Base-by-base conservation (phyloP, 1,284 basidiomycete genomes). In the Ganoderma lucidum region DNA sequence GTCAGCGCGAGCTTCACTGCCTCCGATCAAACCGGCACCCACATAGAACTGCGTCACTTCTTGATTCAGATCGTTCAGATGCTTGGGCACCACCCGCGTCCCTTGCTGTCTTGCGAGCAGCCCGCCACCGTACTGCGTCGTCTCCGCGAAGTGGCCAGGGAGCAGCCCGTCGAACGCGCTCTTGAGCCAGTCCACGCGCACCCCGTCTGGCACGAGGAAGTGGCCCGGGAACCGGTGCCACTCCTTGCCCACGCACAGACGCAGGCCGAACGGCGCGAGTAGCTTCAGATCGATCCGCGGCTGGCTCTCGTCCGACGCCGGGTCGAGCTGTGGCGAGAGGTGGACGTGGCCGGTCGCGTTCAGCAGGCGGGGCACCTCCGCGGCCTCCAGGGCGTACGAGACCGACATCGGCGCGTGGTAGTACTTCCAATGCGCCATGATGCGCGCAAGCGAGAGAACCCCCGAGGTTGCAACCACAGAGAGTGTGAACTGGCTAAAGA, bases 151-250 rank as follows among this genome's bases (percentile, higher is more conserved):
- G 78, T 94, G 93, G 53, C 92, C 89, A 5, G 98, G 98, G 72
- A 99, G 84, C 78, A 96, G 89, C 17, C 96, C 97, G 68, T 91
- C 86, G 76, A 98, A 98, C 66, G 93, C 95, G 80, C 93, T 96
- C 83, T 95, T 92, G 78, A 99, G 84, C 82, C 96, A 99, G 71
- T 93, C 87, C 17, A 97, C 91, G 60, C 90, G 87, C 67, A 98
- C 84, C 19, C 90, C 93, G 66, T 93, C 88, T 1, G 97, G 96
- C 23, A 99, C 87, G 62, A 97, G 87, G 81, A 94, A 99, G 78
- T 94, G 93, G 1, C 94, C 89, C 0, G 97, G 96, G 85, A 97
- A 99, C 17, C 97, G 88, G 78, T 99, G 86, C 98, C 98, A 99
- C 81, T 99, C 97, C 78, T 97, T 95, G 42, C 93, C 96, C 66